Conservation (phyloP, 192 early-diverging fungal species). For the Kappamyces sp. region DNA sequence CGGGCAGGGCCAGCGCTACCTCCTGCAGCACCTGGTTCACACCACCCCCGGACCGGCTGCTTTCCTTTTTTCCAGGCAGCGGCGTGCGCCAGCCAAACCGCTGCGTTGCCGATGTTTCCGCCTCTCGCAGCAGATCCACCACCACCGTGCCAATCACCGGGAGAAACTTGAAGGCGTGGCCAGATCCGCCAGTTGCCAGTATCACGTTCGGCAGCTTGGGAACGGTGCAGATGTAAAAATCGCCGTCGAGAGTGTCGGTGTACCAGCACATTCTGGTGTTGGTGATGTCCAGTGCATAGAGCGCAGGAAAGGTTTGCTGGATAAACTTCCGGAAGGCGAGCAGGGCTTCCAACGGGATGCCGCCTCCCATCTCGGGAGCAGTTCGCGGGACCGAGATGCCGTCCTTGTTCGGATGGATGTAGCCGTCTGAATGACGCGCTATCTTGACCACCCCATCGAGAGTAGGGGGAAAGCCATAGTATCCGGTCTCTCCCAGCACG, state of each 20-base stretch:
- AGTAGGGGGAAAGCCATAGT: slow-evolving; percentile 45
- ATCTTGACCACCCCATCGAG: slow-evolving; percentile 37
- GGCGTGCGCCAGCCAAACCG: slow-evolving; percentile 16
- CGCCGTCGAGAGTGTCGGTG: slow-evolving; percentile 45
- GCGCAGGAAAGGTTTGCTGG: slow-evolving; percentile 27
- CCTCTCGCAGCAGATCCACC: slow-evolving; percentile 37
- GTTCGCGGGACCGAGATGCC: slow-evolving; percentile 31
- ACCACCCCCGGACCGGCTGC: no score
- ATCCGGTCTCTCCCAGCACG: slow-evolving; percentile 39
- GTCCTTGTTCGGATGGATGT: slow-evolving; percentile 22
- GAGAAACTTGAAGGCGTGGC: slow-evolving; percentile 58
- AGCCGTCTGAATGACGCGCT: slow-evolving; percentile 40
- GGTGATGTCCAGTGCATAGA: slow-evolving; percentile 25
- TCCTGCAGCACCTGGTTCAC: no score
- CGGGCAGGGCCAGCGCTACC: no score
- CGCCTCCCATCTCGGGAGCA: slow-evolving; percentile 3
- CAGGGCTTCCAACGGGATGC: slow-evolving; percentile 34
- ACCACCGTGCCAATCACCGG: slow-evolving; percentile 46
- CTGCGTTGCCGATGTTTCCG: background rate
- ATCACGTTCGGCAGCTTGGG: slow-evolving; percentile 34
- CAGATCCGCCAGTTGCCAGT: slow-evolving; percentile 52
- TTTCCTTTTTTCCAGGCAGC: no score
- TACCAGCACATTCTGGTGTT: slow-evolving; percentile 51
- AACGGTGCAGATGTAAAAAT: slow-evolving; percentile 41
- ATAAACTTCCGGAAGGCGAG: slow-evolving; percentile 35